Evolutionary conservation across 2,329 filamentous ascomycete species (phyloP), one percentile per base, ranked within the genome.

Genomic region (Pyrenochaeta sp.): DNA sequence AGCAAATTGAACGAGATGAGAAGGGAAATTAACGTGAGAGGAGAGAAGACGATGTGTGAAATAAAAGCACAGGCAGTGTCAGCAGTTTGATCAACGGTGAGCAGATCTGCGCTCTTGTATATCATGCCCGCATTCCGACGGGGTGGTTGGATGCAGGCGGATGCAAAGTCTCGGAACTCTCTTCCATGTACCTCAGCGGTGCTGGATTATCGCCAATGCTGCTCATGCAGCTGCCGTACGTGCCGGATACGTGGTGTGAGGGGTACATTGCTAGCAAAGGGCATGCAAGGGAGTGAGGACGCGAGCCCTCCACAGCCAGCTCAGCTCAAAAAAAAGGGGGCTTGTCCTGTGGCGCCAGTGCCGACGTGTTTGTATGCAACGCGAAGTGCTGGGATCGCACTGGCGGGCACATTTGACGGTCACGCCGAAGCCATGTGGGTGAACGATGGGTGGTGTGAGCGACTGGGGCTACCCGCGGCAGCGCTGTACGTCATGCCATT

Each of bases 371-470:
- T 35, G 30, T 5, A 45, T 27, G 43, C 49, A 23, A 33, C 36
- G 31, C 36, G n/a, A 21, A 27, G 4, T 29, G 21, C 30, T 23
- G 33, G 33, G 15, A 21, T 23, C 14, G 36, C 18, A 12, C 39
- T 18, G 31, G 7, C 20, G 27, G 29, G 49, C 33, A 31, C 40
- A 27, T 27, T 54, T n/a, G n/a, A 14, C 18, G 49, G 42, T 60
- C 51, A 58, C n/a, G 23, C 56, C 41, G 49, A 47, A n/a, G 54
- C 58, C 58, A 60, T 57, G 56, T 60, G 56, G 59, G n/a, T n/a
- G n/a, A n/a, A n/a, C 49, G 21, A 32, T 17, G 29, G 35, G 41
- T 57, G 46, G 41, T 53, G 56, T 62, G 61, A 59, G 55, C n/a
- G 51, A 56, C 45, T 23, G 43, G 55, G 37, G 39, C 31, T 27